phyloP scores from a whole-genome alignment of 192 early-diverging fungal genomes.

The Backusella tarrabulga region DNA sequence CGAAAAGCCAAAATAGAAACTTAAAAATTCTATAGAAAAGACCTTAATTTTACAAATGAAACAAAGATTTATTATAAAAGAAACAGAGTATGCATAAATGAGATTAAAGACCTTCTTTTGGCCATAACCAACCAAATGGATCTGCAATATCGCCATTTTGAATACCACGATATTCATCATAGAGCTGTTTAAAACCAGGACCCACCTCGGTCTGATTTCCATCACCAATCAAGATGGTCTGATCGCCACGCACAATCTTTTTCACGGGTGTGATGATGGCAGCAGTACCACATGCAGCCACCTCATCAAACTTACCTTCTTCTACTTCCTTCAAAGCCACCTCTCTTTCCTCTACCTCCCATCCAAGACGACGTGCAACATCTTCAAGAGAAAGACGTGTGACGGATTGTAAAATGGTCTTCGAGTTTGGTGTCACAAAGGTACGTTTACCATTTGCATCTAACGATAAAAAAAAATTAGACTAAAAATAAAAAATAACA shows the following conservation, averaged over 20 bases:
- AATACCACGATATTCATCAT: slow-evolving; percentile 58
- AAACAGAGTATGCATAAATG: not conserved
- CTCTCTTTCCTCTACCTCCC: slow-evolving; percentile 53
- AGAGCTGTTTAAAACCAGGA: slow-evolving; percentile 53
- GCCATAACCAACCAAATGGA: slow-evolving; percentile 68
- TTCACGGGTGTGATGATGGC: slow-evolving; percentile 73
- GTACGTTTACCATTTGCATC: slow-evolving; percentile 36
- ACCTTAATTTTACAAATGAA: not conserved
- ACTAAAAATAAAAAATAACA: not conserved
- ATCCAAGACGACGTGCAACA: slow-evolving; percentile 60
- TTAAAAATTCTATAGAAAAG: too few species aligned
- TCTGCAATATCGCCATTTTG: slow-evolving; percentile 64
- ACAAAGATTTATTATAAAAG: not conserved
- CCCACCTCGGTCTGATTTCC: slow-evolving; percentile 48
- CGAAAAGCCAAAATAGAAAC: too few species aligned
- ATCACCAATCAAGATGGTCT: slow-evolving; percentile 39
- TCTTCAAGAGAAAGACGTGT: slow-evolving; percentile 66
- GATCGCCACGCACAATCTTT: slow-evolving; percentile 58
- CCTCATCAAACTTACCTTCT: slow-evolving; percentile 59
- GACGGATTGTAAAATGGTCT: slow-evolving; percentile 61
- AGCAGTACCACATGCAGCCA: slow-evolving; percentile 73
- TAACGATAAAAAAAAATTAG: not conserved
- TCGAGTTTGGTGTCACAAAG: slow-evolving; percentile 67
- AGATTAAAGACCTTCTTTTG: slow-evolving; percentile 52
- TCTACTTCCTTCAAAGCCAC: slow-evolving; percentile 58